A percentile compares a stretch with the other conserved stretches of the same genome.
These are phyloP conservation scores for Polychytrium aggregatum DNA, from an alignment of 192 early-diverging fungal genomes.

Conservation along the genomic window DNA sequence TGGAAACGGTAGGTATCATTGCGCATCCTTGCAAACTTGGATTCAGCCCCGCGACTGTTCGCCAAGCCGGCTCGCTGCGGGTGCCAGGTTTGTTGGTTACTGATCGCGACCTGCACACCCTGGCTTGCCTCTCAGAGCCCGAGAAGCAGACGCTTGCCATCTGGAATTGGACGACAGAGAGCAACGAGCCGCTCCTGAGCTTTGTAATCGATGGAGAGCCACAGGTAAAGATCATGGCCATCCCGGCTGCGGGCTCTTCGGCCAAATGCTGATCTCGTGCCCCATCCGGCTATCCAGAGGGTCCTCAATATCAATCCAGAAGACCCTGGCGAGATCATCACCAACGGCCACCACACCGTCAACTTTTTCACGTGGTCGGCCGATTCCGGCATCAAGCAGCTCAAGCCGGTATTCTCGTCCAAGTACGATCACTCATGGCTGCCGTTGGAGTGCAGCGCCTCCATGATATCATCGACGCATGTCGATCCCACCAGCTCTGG, in stretches of 20 bases:
- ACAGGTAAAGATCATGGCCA: slow-evolving; percentile 21
- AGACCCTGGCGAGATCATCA: slow-evolving; percentile 35
- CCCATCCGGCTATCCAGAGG: slow-evolving; percentile 9
- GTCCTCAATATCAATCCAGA: slow-evolving; percentile 32
- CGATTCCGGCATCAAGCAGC: slow-evolving; percentile 20
- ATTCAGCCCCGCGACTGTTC: background rate
- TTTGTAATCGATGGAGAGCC: slow-evolving; percentile 23
- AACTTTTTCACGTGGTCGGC: slow-evolving; percentile 34
- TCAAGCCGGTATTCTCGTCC: slow-evolving; percentile 24
- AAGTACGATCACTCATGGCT: slow-evolving; percentile 22
- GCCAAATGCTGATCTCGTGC: background rate
- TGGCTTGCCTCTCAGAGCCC: too few relatives aligned
- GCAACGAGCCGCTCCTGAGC: slow-evolving; percentile 19
- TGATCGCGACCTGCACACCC: too few relatives aligned
- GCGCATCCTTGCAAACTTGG: background rate
- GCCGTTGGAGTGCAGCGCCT: background rate
- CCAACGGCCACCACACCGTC: slow-evolving; percentile 22
- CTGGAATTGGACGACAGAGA: slow-evolving; percentile 44
- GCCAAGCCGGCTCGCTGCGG: background rate
- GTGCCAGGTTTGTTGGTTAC: background rate
- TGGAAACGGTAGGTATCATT: slow-evolving; percentile 28
- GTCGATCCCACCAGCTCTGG: background rate
- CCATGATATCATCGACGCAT: background rate
- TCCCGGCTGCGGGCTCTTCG: background rate
- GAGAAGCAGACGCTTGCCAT: slow-evolving; percentile 28